Conservation (phyloP, 495 filamentous ascomycete species). For the Platismatia glauca region DNA sequence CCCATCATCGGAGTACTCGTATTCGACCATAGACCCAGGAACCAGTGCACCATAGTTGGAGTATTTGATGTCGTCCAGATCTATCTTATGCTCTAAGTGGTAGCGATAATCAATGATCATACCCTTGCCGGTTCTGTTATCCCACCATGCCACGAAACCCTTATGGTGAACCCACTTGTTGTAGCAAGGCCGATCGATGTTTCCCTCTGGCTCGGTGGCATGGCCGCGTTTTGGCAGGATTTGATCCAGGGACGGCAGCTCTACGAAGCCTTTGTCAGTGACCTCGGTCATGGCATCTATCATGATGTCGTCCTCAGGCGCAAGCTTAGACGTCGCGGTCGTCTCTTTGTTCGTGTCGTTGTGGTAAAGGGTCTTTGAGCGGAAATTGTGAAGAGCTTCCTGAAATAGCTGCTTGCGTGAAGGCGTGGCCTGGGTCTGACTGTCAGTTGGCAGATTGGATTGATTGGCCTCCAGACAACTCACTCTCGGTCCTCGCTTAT, state of each 20-base stretch:
- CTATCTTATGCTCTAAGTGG: not conserved
- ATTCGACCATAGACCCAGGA: not conserved
- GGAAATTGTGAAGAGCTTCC: not conserved
- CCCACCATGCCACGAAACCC: constrained; percentile 4
- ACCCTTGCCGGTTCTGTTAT: not conserved
- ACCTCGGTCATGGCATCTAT: not conserved
- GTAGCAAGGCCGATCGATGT: not conserved
- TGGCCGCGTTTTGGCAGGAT: not conserved
- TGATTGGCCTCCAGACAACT: not conserved
- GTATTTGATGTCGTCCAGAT: not conserved
- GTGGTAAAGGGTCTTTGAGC: not conserved
- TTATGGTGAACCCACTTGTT: not conserved
- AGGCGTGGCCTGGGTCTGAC: not conserved
- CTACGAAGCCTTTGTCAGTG: not conserved
- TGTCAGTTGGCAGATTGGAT: not conserved
- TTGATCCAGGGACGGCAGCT: not conserved
- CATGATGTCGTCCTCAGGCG: not conserved
- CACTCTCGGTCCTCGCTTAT: not conserved
- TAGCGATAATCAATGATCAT: not conserved
- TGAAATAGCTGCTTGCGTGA: not conserved
- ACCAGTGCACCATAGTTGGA: not conserved
- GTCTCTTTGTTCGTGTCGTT: not conserved
- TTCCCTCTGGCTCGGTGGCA: not conserved
- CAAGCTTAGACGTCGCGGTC: not conserved
- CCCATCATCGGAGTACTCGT: not conserved